These are phyloP conservation scores for Talaromyces thailandensis DNA, from an alignment of 495 filamentous ascomycete genomes.

Conservation along the genomic window DNA sequence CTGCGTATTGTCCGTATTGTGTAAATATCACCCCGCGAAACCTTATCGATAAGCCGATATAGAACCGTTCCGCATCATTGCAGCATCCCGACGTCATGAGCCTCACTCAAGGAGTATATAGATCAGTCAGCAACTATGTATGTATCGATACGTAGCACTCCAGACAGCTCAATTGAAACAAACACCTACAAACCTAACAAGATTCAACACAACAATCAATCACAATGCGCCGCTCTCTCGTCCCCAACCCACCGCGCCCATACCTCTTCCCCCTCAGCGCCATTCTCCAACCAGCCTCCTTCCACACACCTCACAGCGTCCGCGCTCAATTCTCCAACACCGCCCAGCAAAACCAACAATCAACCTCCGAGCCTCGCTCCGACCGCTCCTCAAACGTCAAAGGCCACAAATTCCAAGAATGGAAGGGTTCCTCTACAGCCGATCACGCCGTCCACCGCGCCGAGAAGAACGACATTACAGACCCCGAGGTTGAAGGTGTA, in stretches of 20 bases:
- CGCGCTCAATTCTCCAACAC: constrained; percentile 11
- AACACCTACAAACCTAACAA: not conserved
- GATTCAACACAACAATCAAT: not conserved
- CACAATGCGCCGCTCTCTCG: constrained; percentile 3
- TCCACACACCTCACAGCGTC: constrained; percentile 2
- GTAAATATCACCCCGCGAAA: not conserved
- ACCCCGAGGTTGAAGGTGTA: constrained; percentile 26
- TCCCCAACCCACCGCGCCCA: constrained; percentile 8
- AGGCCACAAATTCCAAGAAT: constrained; percentile 17
- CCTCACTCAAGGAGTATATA: not conserved
- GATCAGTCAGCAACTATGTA: not conserved
- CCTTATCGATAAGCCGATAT: constrained; percentile 1
- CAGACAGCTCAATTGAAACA: not conserved
- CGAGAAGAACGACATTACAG: constrained; percentile 32
- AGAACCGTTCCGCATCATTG: constrained; percentile 12
- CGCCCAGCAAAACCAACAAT: not conserved
- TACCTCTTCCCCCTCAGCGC: constrained; percentile 12
- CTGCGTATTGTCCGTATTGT: too few species aligned
- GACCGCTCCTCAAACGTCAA: not conserved
- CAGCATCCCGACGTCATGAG: constrained; percentile 26
- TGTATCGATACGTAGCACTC: not conserved
- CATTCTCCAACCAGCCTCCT: constrained; percentile 9
- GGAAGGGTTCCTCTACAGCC: constrained; percentile 26
- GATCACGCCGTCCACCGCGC: constrained; percentile 27
- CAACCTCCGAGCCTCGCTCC: not conserved